Percentiles rank a stretch among this genome's conserved stretches.
Evolutionary conservation across 441 rosid species (phyloP).

Genomic region (Gossypium aridum): DNA sequence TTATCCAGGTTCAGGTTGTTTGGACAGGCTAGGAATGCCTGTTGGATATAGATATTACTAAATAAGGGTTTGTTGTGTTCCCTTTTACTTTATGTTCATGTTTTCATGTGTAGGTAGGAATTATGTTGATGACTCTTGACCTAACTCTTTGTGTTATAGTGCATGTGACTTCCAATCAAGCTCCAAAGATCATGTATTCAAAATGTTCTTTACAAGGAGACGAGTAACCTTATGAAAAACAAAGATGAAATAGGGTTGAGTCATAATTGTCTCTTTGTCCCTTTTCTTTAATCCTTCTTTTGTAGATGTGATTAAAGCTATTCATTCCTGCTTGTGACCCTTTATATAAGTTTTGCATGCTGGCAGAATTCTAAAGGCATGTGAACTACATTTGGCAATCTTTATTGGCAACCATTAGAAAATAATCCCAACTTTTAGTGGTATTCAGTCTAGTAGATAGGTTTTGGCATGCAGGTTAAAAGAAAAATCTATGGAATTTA

Average conservation of each 20-base stretch:
- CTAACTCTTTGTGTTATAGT: background rate
- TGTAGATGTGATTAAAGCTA: background rate
- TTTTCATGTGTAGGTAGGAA: background rate
- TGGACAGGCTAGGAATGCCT: constrained; percentile 87
- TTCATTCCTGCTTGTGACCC: background rate
- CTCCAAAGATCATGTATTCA: background rate
- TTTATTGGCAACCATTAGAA: background rate
- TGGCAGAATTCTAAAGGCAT: background rate
- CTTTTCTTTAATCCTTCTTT: background rate
- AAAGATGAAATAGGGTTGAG: background rate
- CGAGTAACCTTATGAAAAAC: background rate
- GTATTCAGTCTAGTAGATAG: background rate
- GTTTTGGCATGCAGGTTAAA: background rate
- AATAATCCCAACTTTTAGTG: background rate
- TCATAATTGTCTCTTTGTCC: background rate
- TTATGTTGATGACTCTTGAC: background rate
- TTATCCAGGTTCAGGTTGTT: constrained; percentile 88
- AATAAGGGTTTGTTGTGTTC: background rate
- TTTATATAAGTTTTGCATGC: background rate
- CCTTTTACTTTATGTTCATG: background rate
- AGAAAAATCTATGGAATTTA: background rate
- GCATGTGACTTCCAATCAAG: background rate
- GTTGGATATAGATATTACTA: constrained; percentile 43
- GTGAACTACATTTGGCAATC: background rate
- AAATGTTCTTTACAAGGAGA: background rate